Conservation (phyloP, 805 yeast genomes). For the Scheffersomyces amazonensis region DNA sequence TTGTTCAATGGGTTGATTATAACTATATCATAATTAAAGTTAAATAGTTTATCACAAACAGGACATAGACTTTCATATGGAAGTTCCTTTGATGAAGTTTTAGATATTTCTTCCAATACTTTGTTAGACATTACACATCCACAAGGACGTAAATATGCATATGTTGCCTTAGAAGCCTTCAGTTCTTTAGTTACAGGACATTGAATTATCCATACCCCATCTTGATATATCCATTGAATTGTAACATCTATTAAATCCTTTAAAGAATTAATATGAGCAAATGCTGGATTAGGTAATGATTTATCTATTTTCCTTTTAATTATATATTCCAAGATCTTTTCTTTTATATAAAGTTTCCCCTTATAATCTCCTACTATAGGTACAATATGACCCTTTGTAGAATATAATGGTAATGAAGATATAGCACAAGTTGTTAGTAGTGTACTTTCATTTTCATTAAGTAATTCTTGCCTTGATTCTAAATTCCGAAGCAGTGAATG, state of each 20-base stretch:
- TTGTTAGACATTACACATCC: constrained; percentile 36
- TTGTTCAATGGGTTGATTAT: constrained; percentile 22
- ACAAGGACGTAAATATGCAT: constrained; percentile 33
- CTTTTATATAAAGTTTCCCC: constrained; percentile 67
- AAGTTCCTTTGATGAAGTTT: constrained; percentile 8
- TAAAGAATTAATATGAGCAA: constrained; percentile 20
- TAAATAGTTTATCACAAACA: constrained; percentile 21
- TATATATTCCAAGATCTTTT: constrained; percentile 55
- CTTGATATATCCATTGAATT: constrained; percentile 15
- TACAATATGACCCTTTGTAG: constrained; percentile 12
- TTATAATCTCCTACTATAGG: constrained; percentile 67
- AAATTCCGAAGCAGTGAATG: constrained; percentile 8
- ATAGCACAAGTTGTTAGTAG: constrained; percentile 50
- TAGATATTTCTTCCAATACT: constrained; percentile 15
- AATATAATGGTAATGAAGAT: constrained; percentile 39
- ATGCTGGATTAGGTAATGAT: constrained; percentile 14
- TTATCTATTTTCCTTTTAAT: constrained; percentile 29
- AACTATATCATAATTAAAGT: constrained; percentile 28
- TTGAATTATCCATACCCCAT: constrained; percentile 10
- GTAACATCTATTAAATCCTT: constrained; percentile 24
- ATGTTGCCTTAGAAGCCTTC: constrained; percentile 12
- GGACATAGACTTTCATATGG: constrained; percentile 23
- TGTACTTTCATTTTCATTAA: constrained; percentile 16
- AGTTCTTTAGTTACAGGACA: constrained; percentile 31
- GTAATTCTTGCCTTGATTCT: constrained; percentile 2